Base-by-base conservation (phyloP, 106 monocot species). In the Apostasia ramifera region DNA sequence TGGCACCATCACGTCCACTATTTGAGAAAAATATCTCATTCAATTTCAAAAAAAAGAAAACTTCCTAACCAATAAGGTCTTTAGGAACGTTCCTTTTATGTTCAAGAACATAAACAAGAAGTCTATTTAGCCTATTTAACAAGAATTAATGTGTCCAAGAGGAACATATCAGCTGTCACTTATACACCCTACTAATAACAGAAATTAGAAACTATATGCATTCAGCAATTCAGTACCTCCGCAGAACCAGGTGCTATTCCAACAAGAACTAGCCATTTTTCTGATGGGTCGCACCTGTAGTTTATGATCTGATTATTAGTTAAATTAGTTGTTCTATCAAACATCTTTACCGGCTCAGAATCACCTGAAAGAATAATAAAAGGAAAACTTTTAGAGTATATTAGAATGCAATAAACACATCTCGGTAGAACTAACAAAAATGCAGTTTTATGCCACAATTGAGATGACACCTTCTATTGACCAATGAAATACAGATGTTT, bases 401-500 rank as follows among this genome's bases (percentile, higher is more conserved):
- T 61, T 14, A 60, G 37, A 46, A 15, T n/a, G 8, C 14, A 56
- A 47, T 7, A 70, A 15, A 12, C 7, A 9, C 4, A 7, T 38
- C 6, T 13, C 4, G 15, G 39, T 6, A 26, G 57, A 55, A 66
- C 10, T 50, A 1, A 42, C 40, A 54, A 39, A 73, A 65, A 8
- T 70, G 12, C 39, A 53, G 7, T 61, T 3, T 7, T 66, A 56
- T 8, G 0, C 13, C 15, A 47, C 63, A 52, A 75, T 41, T 4
- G 2, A 51, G 42, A 4, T 40, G 13, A 61, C 70, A 88, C 95
- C 95, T 83, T 97, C 95, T 55, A 89, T 84, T 66, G 92, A 77
- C 95, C 95, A 97, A 78, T 97, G 95, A 77, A 87, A 97, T 15
- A 97, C 95, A 2, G 95, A 78, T 6, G 95, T 75, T 77, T 97